These are phyloP conservation scores for Mycena rebaudengoi DNA, from an alignment of 768 basidiomycete genomes.

Conservation along the genomic window DNA sequence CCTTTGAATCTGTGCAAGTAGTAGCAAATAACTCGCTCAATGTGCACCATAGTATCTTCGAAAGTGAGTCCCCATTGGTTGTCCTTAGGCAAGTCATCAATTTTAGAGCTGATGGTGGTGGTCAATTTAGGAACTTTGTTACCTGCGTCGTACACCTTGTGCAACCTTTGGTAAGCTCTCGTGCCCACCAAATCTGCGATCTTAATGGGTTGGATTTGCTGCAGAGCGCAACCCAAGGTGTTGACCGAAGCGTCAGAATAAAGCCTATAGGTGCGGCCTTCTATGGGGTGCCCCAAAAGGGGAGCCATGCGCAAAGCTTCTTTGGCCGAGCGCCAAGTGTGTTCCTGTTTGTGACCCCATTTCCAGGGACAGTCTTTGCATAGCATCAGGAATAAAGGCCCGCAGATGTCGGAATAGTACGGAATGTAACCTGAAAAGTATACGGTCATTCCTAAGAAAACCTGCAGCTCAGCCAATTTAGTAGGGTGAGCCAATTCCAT, in stretches of 20 bases:
- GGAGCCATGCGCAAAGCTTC: slow-evolving; percentile 29
- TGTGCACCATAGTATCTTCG: neutral
- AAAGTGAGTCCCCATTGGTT: neutral
- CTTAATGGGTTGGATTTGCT: slow-evolving; percentile 22
- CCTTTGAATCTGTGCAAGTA: slow-evolving; percentile 30
- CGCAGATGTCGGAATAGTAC: slow-evolving; percentile 15
- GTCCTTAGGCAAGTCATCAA: neutral
- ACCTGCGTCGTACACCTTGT: slow-evolving; percentile 13
- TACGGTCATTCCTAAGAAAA: slow-evolving; percentile 26
- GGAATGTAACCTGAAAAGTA: slow-evolving; percentile 23
- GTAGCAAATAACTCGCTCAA: slow-evolving; percentile 33
- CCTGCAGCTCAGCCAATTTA: slow-evolving; percentile 16
- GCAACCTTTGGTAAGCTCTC: neutral
- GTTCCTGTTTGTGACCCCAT: slow-evolving; percentile 17
- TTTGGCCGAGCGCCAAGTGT: slow-evolving; percentile 30
- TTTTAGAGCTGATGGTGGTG: neutral
- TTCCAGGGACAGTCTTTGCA: slow-evolving; percentile 4
- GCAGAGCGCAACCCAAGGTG: slow-evolving; percentile 12
- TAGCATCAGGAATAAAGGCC: slow-evolving; percentile 7
- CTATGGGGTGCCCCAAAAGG: slow-evolving; percentile 28
- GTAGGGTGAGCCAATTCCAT: neutral
- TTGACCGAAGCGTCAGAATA: slow-evolving; percentile 33
- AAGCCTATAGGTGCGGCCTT: slow-evolving; percentile 30
- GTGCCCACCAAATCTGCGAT: slow-evolving; percentile 18
- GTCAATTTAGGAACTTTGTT: neutral